Evolutionary conservation across 1,139 yeast genomes (phyloP).

Genomic region (Diutina ranongensis): DNA sequence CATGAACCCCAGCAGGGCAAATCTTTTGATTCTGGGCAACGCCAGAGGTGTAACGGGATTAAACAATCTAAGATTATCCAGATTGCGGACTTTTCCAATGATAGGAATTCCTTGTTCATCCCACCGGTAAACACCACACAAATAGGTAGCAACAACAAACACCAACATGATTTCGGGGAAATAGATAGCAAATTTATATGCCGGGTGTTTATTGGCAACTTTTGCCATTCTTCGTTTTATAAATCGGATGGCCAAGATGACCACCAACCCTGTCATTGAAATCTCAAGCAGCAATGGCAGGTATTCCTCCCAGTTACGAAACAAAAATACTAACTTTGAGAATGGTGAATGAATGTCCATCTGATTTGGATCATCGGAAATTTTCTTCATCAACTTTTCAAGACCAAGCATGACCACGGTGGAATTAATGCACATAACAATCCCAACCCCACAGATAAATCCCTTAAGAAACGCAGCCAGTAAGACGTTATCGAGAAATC

Average conservation of each 20-base stretch:
- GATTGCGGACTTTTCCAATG: slow-evolving; percentile 50
- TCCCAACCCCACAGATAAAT: slow-evolving; percentile 86
- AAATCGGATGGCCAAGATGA: slow-evolving; percentile 28
- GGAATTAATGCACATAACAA: slow-evolving; percentile 79
- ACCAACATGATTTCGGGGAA: slow-evolving; percentile 80
- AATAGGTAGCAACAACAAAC: slow-evolving; percentile 49
- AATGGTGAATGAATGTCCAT: slow-evolving; percentile 68
- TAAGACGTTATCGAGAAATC: slow-evolving; percentile 79
- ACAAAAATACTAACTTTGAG: slow-evolving; percentile 53
- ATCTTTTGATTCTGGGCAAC: slow-evolving; percentile 25
- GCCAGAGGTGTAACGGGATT: slow-evolving; percentile 12
- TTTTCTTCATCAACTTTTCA: slow-evolving; percentile 22
- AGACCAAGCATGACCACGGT: slow-evolving; percentile 64
- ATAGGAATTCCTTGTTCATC: slow-evolving; percentile 49
- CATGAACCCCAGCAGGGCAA: slow-evolving; percentile 52
- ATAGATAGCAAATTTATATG: slow-evolving; percentile 27
- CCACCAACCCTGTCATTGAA: slow-evolving; percentile 35
- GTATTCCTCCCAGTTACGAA: slow-evolving; percentile 24
- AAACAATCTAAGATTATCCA: slow-evolving; percentile 15
- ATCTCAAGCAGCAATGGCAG: slow-evolving; percentile 43
- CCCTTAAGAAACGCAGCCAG: slow-evolving; percentile 79
- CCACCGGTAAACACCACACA: slow-evolving; percentile 47
- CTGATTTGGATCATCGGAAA: slow-evolving; percentile 22
- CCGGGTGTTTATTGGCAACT: slow-evolving; percentile 10
- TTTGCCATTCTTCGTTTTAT: slow-evolving; percentile 25